These are phyloP conservation scores for Apiotrichum siamense DNA, from an alignment of 1,284 basidiomycete genomes.

Conservation along the genomic window DNA sequence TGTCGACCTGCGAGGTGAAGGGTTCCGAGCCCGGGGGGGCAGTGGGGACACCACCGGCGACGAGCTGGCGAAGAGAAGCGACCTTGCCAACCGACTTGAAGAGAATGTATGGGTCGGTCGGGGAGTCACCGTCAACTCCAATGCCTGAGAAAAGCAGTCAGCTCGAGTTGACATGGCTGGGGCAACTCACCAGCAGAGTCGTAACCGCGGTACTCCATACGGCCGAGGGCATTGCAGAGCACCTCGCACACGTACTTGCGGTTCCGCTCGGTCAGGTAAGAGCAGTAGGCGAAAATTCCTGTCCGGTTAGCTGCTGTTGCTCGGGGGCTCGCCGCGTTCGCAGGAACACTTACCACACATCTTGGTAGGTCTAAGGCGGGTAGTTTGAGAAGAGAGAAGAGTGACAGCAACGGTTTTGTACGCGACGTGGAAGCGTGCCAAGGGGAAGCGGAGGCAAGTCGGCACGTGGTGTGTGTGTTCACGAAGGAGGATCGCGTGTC, in stretches of 20 bases:
- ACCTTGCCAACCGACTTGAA: slow-evolving; percentile 99
- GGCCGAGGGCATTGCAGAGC: slow-evolving; percentile 83
- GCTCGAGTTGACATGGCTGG: background rate
- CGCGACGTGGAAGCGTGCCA: background rate
- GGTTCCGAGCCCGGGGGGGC: slow-evolving; percentile 15
- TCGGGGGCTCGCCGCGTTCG: background rate
- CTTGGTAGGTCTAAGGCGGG: background rate
- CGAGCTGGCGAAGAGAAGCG: slow-evolving; percentile 84
- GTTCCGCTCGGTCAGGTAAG: slow-evolving; percentile 87
- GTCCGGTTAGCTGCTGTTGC: slow-evolving; percentile 1
- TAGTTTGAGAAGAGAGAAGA: background rate
- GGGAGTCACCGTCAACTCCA: slow-evolving; percentile 87
- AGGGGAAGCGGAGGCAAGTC: background rate
- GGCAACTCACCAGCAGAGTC: slow-evolving; percentile 68
- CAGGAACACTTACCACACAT: slow-evolving; percentile 18
- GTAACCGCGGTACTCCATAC: slow-evolving; percentile 97
- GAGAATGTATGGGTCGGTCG: slow-evolving; percentile 59
- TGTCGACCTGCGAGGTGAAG: slow-evolving; percentile 55
- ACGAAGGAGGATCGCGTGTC: no score
- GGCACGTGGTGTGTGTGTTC: background rate
- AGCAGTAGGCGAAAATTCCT: slow-evolving; percentile 94
- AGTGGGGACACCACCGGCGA: slow-evolving; percentile 57
- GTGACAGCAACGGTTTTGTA: background rate
- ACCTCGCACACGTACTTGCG: slow-evolving; percentile 90
- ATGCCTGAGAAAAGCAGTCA: slow-evolving; percentile 55